A percentile compares a stretch with the other conserved stretches of the same genome.
Evolutionary conservation across 352 stramenopile species (phyloP).

Genomic region (Aphanomyces euteiches): DNA sequence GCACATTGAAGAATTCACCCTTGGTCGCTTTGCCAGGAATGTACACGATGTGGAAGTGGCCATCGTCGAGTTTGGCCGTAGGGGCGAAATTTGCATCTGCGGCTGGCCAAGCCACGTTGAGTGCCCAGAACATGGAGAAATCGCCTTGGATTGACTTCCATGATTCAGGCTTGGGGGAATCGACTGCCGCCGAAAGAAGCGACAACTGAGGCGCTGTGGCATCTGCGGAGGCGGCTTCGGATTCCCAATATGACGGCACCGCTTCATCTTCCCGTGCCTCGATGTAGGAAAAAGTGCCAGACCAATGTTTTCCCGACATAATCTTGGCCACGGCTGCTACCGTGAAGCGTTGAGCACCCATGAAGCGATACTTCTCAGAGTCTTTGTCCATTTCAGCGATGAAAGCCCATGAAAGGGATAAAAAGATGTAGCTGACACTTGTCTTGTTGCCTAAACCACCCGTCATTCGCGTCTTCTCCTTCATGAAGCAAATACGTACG

Average conservation of each 20-base stretch:
- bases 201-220: conserved; percentile 32
- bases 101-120: conserved; percentile 52
- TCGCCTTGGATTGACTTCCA: conserved; percentile 43
- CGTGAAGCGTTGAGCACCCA: conserved; percentile 64
- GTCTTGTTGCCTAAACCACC: not conserved
- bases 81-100: conserved; percentile 46
- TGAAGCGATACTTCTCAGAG: conserved; percentile 61
- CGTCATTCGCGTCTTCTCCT: not conserved
- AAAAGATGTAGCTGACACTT: conserved; percentile 44
- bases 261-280: conserved; percentile 17
- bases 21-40: not conserved
- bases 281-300: conserved; percentile 55
- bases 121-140: conserved; percentile 61
- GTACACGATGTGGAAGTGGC: conserved; percentile 43
- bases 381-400: conserved; percentile 78
- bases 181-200: conserved; percentile 32
- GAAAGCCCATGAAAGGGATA: conserved; percentile 79
- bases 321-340: conserved; percentile 56
- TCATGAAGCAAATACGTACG: conserved; percentile 1
- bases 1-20: conserved; percentile 42
- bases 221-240: not conserved
- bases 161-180: conserved; percentile 14
- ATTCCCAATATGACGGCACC: conserved; percentile 28
- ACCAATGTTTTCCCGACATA: conserved; percentile 35
- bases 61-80: conserved; percentile 45